These are phyloP conservation scores for barrel medic (Medicago truncatula) DNA, from an alignment of 306 rosid genomes.

Conservation along the genomic window MtrunA17r5.0-ANR NC_053048.1:41643001-41643500, in stretches of 20 bases:
- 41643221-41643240: conserved; percentile 7
- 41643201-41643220: neutral
- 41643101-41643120: conserved; percentile 11
- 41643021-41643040: neutral
- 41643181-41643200: conserved; percentile 30
- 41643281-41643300: neutral
- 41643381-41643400: neutral
- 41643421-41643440: neutral
- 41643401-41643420: neutral
- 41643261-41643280: neutral
- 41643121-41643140: conserved; percentile 54
- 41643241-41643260: neutral
- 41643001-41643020: conserved; percentile 29
- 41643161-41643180: conserved; percentile 23
- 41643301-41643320: neutral
- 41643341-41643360: neutral
- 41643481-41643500: too few species aligned
- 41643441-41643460: neutral
- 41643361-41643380: neutral
- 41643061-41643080: conserved; percentile 36
- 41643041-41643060: conserved; percentile 7
- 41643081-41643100: conserved; percentile 36
- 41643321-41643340: conserved; percentile 13
- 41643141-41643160: conserved; percentile 27
- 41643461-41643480: too few species aligned